Evolutionary conservation across 2,329 filamentous ascomycete genomes (phyloP).

Genomic region (Colletotrichum endophyticum): DNA sequence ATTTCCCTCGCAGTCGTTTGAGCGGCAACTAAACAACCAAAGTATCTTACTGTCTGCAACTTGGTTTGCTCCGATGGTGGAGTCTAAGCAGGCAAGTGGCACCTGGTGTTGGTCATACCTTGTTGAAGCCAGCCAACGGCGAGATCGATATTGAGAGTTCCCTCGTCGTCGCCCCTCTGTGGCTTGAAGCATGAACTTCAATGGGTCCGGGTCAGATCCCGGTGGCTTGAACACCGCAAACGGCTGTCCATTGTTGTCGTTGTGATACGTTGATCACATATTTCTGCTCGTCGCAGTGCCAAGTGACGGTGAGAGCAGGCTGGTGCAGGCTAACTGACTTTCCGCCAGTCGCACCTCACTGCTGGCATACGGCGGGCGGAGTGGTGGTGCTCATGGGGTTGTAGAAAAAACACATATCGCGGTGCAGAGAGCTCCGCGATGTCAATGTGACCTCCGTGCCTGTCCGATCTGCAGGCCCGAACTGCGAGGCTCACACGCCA

Average conservation of each 20-base stretch:
- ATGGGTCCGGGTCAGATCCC: not conserved
- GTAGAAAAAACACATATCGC: not conserved
- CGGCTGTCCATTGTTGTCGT: not conserved
- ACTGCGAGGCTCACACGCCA: not conserved
- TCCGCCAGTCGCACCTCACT: not conserved
- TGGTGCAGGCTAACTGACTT: not conserved
- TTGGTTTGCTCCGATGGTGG: not conserved
- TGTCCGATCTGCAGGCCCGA: not conserved
- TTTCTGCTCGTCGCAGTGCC: not conserved
- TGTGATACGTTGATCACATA: not conserved
- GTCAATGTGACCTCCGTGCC: not conserved
- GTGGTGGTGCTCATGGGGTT: not conserved
- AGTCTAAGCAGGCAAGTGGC: not conserved
- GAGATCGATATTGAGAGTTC: not conserved
- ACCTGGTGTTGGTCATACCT: not conserved
- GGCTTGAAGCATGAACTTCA: not conserved
- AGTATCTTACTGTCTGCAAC: not conserved
- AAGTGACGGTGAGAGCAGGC: not conserved
- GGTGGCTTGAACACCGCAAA: not conserved
- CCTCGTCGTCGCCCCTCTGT: not conserved
- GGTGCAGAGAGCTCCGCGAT: not conserved
- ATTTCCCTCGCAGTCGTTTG: not conserved
- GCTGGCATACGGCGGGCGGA: not conserved
- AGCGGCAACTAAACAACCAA: not conserved
- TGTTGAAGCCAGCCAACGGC: not conserved